Evolutionary conservation across 805 yeast species (phyloP).

Genomic region (Lachancea dasiensis): DNA sequence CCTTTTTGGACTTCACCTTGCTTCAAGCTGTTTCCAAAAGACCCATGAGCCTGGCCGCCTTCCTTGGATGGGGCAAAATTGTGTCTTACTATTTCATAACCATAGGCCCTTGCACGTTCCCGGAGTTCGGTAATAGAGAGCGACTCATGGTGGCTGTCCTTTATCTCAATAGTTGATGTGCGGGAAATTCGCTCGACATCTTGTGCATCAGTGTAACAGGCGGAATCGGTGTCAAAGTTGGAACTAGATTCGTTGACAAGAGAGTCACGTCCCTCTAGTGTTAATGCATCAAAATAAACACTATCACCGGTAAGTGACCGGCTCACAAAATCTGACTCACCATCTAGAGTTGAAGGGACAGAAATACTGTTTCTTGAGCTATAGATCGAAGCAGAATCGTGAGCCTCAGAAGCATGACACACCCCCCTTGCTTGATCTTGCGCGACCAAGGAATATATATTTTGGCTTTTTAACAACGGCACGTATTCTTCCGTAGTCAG

Average conservation of each 20-base stretch:
- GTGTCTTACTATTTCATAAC: constrained; percentile 14
- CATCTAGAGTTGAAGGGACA: too few relatives aligned
- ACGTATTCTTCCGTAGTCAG: constrained; percentile 41
- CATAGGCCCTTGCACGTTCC: constrained; percentile 12
- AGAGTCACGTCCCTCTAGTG: constrained; percentile 1
- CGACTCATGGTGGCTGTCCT: neutral
- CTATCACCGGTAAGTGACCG: constrained; percentile 21
- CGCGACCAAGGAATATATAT: constrained; percentile 9
- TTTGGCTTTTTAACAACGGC: constrained; percentile 29
- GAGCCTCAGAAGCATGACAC: neutral
- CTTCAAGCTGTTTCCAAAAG: too few relatives aligned
- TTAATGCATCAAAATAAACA: constrained; percentile 28
- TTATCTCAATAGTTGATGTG: constrained; percentile 11
- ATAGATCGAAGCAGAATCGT: neutral
- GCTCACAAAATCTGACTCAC: too few relatives aligned
- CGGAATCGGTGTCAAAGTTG: constrained; percentile 4
- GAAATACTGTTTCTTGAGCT: too few relatives aligned
- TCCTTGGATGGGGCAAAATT: too few relatives aligned
- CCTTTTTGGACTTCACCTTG: too few relatives aligned
- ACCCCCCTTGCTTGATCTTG: neutral
- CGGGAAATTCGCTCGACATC: constrained; percentile 9
- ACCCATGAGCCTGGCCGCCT: too few relatives aligned
- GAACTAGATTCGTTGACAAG: constrained; percentile 1
- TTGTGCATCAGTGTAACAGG: constrained; percentile 7
- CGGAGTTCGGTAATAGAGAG: constrained; percentile 10